Evolutionary conservation across 352 stramenopile genomes (phyloP).

Genomic region (Pythium dissotocum): DNA sequence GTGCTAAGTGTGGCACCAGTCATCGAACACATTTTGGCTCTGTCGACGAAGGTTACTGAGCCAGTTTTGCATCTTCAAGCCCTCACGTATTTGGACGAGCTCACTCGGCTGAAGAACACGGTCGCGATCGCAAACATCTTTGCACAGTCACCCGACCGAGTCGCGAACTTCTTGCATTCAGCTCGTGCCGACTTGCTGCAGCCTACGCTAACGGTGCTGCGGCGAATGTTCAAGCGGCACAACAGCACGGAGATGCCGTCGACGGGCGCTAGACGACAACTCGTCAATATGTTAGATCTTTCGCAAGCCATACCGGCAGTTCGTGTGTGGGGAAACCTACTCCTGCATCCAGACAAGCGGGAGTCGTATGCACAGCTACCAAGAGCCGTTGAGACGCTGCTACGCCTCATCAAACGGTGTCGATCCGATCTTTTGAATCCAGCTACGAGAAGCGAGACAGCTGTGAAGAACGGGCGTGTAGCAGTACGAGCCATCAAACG

Average conservation of each 20-base stretch:
- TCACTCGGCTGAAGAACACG: conserved; percentile 55
- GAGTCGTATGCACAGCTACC: conserved; percentile 38
- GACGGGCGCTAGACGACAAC: conserved; percentile 41
- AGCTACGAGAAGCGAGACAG: neutral
- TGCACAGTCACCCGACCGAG: conserved; percentile 43
- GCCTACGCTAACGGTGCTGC: conserved; percentile 38
- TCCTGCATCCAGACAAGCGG: conserved; percentile 62
- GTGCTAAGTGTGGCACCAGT: conserved; percentile 34
- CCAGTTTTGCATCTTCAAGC: conserved; percentile 44
- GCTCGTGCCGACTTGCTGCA: conserved; percentile 31
- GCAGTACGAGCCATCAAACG: conserved; percentile 33
- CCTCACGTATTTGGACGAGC: conserved; percentile 45
- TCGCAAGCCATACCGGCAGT: conserved; percentile 34
- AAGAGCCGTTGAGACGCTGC: conserved; percentile 42
- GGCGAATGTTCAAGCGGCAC: conserved; percentile 60
- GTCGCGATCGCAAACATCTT: conserved; percentile 46
- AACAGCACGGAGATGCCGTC: conserved; percentile 45
- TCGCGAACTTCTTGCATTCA: conserved; percentile 60
- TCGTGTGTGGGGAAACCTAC: conserved; percentile 66
- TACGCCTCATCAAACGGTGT: conserved; percentile 37
- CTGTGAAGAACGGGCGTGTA: conserved; percentile 13
- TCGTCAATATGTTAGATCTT: conserved; percentile 39
- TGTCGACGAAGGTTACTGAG: conserved; percentile 41
- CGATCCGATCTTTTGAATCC: neutral
- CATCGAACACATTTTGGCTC: conserved; percentile 37